Evolutionary conservation across 345 rosid species (phyloP).

Genomic region (Brassica incana): DNA sequence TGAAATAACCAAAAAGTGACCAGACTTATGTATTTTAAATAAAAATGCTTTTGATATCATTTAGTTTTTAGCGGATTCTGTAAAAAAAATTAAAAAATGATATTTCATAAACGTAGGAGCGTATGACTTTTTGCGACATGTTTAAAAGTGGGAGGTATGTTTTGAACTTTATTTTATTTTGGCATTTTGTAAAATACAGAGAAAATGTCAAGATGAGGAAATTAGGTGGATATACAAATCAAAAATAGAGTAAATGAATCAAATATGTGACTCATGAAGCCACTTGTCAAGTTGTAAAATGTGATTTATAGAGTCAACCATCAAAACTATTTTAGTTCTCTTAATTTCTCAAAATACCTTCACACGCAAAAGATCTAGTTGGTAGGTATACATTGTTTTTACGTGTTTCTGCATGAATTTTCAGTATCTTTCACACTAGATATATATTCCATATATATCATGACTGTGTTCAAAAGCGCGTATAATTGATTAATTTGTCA

Average conservation of each 20-base stretch:
- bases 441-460: too few relatives aligned
- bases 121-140: slow-evolving; percentile 11
- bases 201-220: slow-evolving; percentile 14
- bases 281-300: slow-evolving; percentile 25
- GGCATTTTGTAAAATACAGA: neutral
- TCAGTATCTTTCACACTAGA: slow-evolving; percentile 1
- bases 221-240: slow-evolving; percentile 33
- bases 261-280: slow-evolving; percentile 14
- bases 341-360: slow-evolving; percentile 40
- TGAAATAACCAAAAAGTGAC: too few relatives aligned
- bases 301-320: slow-evolving; percentile 22
- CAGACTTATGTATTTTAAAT: too few relatives aligned
- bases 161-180: neutral
- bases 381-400: slow-evolving; percentile 28
- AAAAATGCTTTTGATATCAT: too few relatives aligned
- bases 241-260: slow-evolving; percentile 1
- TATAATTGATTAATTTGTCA: neutral
- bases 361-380: slow-evolving; percentile 50
- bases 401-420: slow-evolving; percentile 26
- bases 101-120: too few relatives aligned
- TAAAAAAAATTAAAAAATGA: too few relatives aligned
- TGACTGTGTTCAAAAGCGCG: neutral
- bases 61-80: too few relatives aligned
- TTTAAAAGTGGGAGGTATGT: slow-evolving; percentile 26
- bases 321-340: neutral